Conservation (phyloP, 352 stramenopile species). For the Poterioochromonas sp. region DNA sequence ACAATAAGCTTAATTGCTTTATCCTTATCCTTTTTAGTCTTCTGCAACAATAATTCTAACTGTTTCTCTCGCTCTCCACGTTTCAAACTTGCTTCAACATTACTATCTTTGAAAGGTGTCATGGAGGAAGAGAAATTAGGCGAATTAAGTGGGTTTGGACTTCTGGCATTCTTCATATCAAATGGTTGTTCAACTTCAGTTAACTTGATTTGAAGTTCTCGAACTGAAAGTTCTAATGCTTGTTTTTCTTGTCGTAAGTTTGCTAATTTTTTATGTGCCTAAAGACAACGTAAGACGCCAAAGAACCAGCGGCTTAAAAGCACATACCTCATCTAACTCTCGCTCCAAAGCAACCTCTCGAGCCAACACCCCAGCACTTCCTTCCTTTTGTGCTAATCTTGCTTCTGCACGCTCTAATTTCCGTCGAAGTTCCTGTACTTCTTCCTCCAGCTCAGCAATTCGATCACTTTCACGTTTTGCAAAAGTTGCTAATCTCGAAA, state of each 20-base stretch:
- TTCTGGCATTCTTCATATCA: too few species aligned
- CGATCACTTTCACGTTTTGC: too few species aligned
- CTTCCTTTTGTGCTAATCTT: neutral
- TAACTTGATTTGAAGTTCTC: constrained; percentile 1
- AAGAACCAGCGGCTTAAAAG: neutral
- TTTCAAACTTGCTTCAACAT: neutral
- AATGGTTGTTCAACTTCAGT: neutral
- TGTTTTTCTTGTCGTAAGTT: neutral
- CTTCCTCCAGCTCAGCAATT: constrained; percentile 1
- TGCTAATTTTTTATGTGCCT: neutral
- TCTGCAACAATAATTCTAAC: constrained; percentile 1
- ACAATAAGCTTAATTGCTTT: constrained; percentile 18
- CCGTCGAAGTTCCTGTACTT: neutral
- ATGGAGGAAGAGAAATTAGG: too few species aligned
- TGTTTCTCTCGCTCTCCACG: constrained; percentile 18
- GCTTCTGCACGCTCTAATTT: constrained; percentile 8
- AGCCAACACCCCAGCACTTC: neutral
- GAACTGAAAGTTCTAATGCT: neutral
- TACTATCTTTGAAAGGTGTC: neutral
- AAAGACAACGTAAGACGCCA: neutral
- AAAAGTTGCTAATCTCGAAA: too few species aligned
- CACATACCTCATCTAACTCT: neutral
- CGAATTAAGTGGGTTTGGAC: too few species aligned
- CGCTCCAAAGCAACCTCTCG: neutral
- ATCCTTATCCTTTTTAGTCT: constrained; percentile 10